Evolutionary conservation across 805 yeast genomes (phyloP).

Genomic region (Nakazawaea sp.): DNA sequence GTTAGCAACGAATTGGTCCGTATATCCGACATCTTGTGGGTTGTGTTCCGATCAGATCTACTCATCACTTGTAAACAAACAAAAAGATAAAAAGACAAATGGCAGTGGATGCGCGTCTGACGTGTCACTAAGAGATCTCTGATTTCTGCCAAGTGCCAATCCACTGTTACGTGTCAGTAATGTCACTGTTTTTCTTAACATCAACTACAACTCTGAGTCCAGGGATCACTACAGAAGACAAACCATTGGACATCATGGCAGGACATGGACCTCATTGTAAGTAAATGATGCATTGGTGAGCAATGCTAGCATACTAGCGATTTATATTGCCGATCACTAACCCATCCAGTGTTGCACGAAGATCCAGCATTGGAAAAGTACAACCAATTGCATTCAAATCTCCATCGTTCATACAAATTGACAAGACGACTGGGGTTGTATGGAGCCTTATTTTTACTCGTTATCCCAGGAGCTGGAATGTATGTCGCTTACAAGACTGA

Average conservation of each 20-base stretch:
- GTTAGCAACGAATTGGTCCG: conserved; percentile 52
- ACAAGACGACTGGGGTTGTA: conserved; percentile 6
- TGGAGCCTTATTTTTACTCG: conserved; percentile 5
- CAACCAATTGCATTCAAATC: background rate
- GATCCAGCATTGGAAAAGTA: conserved; percentile 9
- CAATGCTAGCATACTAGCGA: too few species aligned
- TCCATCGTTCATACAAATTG: conserved; percentile 5
- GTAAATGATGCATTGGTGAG: too few species aligned
- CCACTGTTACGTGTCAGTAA: too few species aligned
- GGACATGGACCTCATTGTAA: conserved; percentile 9
- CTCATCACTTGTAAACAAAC: background rate
- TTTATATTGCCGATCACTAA: background rate
- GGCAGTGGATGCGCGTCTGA: too few species aligned
- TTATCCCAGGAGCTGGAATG: conserved; percentile 6
- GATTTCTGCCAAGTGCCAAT: too few species aligned
- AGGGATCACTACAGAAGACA: too few species aligned
- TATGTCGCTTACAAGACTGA: conserved; percentile 6
- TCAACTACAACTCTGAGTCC: too few species aligned
- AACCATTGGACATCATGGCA: conserved; percentile 4
- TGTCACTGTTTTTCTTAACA: too few species aligned
- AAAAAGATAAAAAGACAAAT: background rate
- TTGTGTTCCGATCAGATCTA: too few species aligned
- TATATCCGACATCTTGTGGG: conserved; percentile 23
- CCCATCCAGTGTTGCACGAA: conserved; percentile 5
- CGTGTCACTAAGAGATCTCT: too few species aligned